Base-by-base conservation (phyloP, 345 rosid genomes). In the Bruguiera parviflora region DNA sequence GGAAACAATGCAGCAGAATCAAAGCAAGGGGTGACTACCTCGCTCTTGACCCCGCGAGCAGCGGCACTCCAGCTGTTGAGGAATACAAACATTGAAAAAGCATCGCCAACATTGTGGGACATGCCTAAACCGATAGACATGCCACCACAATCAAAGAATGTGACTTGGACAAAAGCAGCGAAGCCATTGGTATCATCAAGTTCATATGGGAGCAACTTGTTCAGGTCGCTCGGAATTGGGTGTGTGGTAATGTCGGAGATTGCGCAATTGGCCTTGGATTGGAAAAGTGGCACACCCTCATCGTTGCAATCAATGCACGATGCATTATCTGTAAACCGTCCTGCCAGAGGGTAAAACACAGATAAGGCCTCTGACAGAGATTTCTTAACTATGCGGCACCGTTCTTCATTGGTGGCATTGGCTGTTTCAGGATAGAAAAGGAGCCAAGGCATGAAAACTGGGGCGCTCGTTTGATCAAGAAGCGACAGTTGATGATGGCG, bases 1-100 rank as follows among this genome's bases (percentile, higher is more conserved):
- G 91, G 91, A 61, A 88, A 79, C 52, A 82, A 56, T 2, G 58
- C 47, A 3, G 83, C 77, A 2, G 80, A 78, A 35, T 68, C 68
- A 39, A 88, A 79, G 1, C 64, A 52, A 13, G 85, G 85, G 29
- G 28, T 35, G 6, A 1, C 1, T 5, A 11, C 57, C n/a, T 19
- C 11, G 19, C 10, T 37, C 43, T 28, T 35, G 5, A 25, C 58
- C 0, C 78, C 61, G 4, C 73, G 51, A 20, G 73, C 56, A 49
- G 51, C 27, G 2, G 65, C 59, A 37, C 67, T 39, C 76, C 76
- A 66, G 8, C 49, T 10, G 22, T 58, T 72, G 21, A 72, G 46
- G 25, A 72, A 74, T 21, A 22, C 20, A 3, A 68, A 39, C 2
- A 53, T 3, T 4, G 73, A 62, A 1, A 46, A 55, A 32, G 49